Evolutionary conservation across 192 early-diverging fungal species (phyloP).

Genomic region (Dissophora ornata): DNA sequence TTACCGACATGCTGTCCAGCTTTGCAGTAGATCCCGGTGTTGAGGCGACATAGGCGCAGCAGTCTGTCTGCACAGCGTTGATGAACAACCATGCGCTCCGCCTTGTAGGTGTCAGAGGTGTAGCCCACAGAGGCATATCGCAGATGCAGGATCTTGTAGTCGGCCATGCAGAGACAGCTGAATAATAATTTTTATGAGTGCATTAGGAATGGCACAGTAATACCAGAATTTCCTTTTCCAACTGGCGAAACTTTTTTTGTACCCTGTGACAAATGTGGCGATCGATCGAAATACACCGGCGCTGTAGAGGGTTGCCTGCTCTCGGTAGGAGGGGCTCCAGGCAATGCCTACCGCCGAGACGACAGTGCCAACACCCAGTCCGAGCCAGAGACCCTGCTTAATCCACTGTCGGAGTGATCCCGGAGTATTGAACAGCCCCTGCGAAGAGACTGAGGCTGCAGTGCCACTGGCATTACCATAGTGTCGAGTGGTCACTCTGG

Average conservation of each 20-base stretch:
- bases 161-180: conserved; percentile 60
- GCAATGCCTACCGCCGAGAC: conserved; percentile 47
- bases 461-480: no score
- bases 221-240: no score
- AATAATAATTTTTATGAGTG: no score
- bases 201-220: no score
- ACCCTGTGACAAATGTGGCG: conserved; percentile 51
- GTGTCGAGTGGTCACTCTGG: no score
- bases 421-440: conserved; percentile 35
- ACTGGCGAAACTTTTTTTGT: background rate
- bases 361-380: conserved; percentile 37
- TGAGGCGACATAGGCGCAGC: conserved; percentile 56
- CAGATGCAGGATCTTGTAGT: conserved; percentile 63
- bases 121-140: conserved; percentile 55
- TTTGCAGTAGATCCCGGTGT: conserved; percentile 61
- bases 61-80: conserved; percentile 57
- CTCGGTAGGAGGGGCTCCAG: conserved; percentile 50
- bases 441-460: no score
- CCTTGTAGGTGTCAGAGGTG: conserved; percentile 59
- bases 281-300: conserved; percentile 42
- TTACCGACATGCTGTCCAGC: conserved; percentile 56
- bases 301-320: conserved; percentile 36
- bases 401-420: conserved; percentile 23
- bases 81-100: conserved; percentile 60
- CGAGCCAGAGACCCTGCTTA: conserved; percentile 36